Evolutionary conservation across 1,284 basidiomycete species (phyloP), one percentile per base, ranked within the genome.

Genomic region (Sanghuangporus sanghuang): DNA sequence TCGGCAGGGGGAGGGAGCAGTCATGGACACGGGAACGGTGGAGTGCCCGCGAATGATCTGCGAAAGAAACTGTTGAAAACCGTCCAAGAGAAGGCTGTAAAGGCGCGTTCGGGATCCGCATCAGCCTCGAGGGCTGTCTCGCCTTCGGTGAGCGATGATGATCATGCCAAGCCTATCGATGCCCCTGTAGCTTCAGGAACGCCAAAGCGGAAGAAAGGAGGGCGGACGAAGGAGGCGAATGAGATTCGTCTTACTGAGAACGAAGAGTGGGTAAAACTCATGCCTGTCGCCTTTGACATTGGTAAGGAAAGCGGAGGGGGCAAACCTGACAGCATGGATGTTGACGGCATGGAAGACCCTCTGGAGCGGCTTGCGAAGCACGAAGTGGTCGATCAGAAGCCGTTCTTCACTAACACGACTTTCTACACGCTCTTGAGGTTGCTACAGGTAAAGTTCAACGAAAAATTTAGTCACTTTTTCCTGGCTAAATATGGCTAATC

Each of bases 321-420:
- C 12, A 50, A 50, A 8, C 38, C 35, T 32, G 58, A 62, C 35
- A 50, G 61, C 38, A 65, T 65, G 64, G 64, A 62, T 21, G 40
- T 62, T 35, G 64, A 65, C 40, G 21, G 44, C 6, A 18, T 7
- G 44, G 32, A 65, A 40, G 62, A 63, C 40, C 39, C 44, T 11
- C 32, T 66, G 9, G 53, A 57, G 21, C 59, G 39, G 32, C 61
- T 66, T n/a, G 65, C 54, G 18, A 59, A 63, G 52, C 53, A 63
- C n/a, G 65, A 62, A 4, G 21, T 61, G 8, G 52, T 66, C 23
- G 61, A 63, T 16, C 53, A 63, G 23, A 60, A 54, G 38, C 87
- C 88, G 40, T 94, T 98, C 77, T 98, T 97, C 76, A 86, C 87
- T 69, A 96, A 98, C 77, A 95, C 93, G 64, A 90, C 93, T 49